phyloP scores from a whole-genome alignment of 768 basidiomycete genomes.

The Panus rudis region DNA sequence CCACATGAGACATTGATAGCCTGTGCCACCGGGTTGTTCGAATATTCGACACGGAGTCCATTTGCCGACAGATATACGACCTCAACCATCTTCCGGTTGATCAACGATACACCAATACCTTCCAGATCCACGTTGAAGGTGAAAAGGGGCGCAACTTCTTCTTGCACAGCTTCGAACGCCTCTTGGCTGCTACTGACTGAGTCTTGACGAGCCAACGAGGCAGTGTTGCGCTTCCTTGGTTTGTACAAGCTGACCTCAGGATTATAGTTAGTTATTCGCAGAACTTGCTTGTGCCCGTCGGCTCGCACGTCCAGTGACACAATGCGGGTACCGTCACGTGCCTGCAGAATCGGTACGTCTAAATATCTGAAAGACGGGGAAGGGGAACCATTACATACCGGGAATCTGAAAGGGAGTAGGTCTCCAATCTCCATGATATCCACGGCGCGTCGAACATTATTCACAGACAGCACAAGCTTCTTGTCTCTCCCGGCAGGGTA shows the following conservation, averaged over 20 bases:
- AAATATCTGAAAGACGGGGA: background rate
- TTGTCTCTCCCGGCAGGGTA: constrained; percentile 80
- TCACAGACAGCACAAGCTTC: constrained; percentile 59
- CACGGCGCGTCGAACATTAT: constrained; percentile 54
- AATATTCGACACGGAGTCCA: constrained; percentile 78
- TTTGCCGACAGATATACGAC: constrained; percentile 83
- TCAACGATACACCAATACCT: constrained; percentile 86
- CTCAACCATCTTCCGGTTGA: constrained; percentile 84
- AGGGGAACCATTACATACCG: constrained; percentile 35
- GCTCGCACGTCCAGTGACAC: constrained; percentile 92
- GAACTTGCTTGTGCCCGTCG: constrained; percentile 74
- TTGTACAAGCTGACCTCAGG: constrained; percentile 85
- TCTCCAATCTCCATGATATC: constrained; percentile 97
- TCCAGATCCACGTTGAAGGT: constrained; percentile 70
- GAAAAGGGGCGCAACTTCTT: constrained; percentile 62
- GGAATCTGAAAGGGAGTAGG: constrained; percentile 82
- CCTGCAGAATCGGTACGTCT: constrained; percentile 26
- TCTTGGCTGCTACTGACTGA: constrained; percentile 63
- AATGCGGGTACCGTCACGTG: constrained; percentile 47
- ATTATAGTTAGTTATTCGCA: constrained; percentile 83
- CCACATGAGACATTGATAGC: constrained; percentile 75
- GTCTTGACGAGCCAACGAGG: constrained; percentile 55
- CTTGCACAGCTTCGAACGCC: constrained; percentile 78
- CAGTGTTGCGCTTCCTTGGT: constrained; percentile 48
- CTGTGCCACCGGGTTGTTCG: constrained; percentile 70